Evolutionary conservation across 306 rosid species (phyloP), one percentile per base, ranked within the genome.

Genomic region (Sindora glabra): DNA sequence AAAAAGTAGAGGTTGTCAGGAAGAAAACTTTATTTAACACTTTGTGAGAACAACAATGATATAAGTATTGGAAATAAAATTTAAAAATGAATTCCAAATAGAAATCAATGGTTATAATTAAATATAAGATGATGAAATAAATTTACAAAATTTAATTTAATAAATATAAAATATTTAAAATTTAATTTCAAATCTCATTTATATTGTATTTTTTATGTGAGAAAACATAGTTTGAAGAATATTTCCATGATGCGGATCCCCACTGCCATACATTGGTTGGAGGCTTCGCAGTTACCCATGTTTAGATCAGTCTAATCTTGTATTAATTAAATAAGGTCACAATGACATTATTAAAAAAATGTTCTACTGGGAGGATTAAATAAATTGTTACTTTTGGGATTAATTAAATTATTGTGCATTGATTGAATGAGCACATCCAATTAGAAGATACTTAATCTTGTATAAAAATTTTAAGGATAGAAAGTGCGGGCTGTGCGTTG

Each of bases 281-380:
- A 67, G 70, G 65, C 37, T 61, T 47, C 26, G 52, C 71, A 26
- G 62, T 74, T 49, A 64, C 67, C 44, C 18, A 29, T 66, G 66
- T 38, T 74, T 49, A n/a, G n/a, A n/a, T n/a, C n/a, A n/a, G n/a
- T n/a, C 73, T 75, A 75, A 78, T 70, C 81, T 63, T 59, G n/a
- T n/a, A n/a, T n/a, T n/a, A n/a, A n/a, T n/a, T n/a, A 21, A 63
- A 72, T 17, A 63, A 67, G 52, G 70, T 57, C n/a, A 73, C 59
- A 63, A 67, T 67, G 41, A 41, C 32, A 62, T 68, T 62, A 57
- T 62, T 69, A 56, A 67, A 48, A n/a, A n/a, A n/a, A n/a, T 48
- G 11, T 5, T 7, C 10, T 29, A 60, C 48, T 71, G 60, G 49
- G 71, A 41, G 47, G 71, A 67, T 68, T 75, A 69, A 58, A 33